Percentiles rank a stretch among this genome's conserved stretches.
phyloP scores from a whole-genome alignment of 2,329 filamentous ascomycete species.

The Trichoderma sp. region DNA sequence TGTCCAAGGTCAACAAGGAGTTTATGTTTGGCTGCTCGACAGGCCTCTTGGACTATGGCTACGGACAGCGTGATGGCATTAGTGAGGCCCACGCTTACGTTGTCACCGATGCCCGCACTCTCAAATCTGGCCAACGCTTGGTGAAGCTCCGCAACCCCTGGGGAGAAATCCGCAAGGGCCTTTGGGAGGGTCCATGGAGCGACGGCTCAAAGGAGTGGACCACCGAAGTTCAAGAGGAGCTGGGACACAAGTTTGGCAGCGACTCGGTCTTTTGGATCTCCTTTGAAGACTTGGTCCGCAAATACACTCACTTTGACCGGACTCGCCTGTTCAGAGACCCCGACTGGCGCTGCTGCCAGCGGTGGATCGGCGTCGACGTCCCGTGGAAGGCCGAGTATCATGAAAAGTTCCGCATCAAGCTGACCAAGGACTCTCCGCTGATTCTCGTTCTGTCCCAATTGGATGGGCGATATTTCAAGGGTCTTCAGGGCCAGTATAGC shows the following conservation, averaged over 20 bases:
- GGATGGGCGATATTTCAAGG: constrained; percentile 62
- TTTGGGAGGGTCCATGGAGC: constrained; percentile 62
- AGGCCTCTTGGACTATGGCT: constrained; percentile 63
- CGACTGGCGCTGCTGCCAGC: constrained; percentile 59
- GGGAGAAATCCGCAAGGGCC: constrained; percentile 58
- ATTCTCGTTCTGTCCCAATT: constrained; percentile 63
- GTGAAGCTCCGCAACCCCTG: constrained; percentile 63
- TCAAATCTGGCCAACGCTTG: constrained; percentile 55
- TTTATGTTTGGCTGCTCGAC: constrained; percentile 75
- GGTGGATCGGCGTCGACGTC: constrained; percentile 63
- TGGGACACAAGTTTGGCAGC: constrained; percentile 60
- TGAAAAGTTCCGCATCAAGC: constrained; percentile 60
- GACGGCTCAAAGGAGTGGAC: constrained; percentile 65
- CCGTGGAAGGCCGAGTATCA: constrained; percentile 64
- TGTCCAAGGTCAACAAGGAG: constrained; percentile 77
- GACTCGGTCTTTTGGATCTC: constrained; percentile 67
- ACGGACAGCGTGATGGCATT: constrained; percentile 61
- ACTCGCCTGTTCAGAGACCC: constrained; percentile 60
- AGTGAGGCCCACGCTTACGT: constrained; percentile 61
- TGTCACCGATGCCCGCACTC: constrained; percentile 57
- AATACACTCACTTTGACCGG: constrained; percentile 62
- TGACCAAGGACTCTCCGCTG: constrained; percentile 58
- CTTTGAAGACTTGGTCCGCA: constrained; percentile 62
- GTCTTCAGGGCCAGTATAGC: constrained; percentile 59
- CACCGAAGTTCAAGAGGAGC: constrained; percentile 56